These are phyloP conservation scores for Brassica cretica DNA, from an alignment of 345 rosid genomes.

Conservation along the genomic window DNA sequence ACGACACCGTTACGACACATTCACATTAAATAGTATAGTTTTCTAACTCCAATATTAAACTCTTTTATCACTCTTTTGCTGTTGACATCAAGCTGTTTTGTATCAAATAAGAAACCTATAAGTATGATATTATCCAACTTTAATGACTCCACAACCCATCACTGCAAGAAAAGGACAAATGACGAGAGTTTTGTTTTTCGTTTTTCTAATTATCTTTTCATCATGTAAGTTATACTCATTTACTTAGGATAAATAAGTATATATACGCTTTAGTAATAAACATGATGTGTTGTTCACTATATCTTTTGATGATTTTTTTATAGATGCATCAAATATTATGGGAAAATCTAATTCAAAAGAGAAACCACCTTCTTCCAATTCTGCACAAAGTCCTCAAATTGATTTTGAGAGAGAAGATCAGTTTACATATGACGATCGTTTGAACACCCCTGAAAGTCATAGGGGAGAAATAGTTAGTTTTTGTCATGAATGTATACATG, in stretches of 20 bases:
- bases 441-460: not conserved
- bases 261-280: not conserved
- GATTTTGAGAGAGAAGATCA: not conserved
- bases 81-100: not conserved
- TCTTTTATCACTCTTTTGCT: not conserved
- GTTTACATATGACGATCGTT: not conserved
- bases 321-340: not conserved
- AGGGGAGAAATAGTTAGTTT: not conserved
- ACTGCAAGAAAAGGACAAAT: not conserved
- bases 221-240: not conserved
- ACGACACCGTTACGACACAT: not conserved
- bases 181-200: not conserved
- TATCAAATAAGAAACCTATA: not conserved
- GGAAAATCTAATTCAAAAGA: not conserved
- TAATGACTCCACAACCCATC: not conserved
- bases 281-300: not conserved
- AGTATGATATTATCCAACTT: not conserved
- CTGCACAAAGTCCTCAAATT: not conserved
- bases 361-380: not conserved
- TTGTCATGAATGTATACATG: not conserved
- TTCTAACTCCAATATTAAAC: not conserved
- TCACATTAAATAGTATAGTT: not conserved
- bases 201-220: not conserved
- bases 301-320: not conserved
- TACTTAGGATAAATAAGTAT: not conserved